Conservation (phyloP, 2,329 filamentous ascomycete species). For the Aspergillus oerlinghausenensis region DNA sequence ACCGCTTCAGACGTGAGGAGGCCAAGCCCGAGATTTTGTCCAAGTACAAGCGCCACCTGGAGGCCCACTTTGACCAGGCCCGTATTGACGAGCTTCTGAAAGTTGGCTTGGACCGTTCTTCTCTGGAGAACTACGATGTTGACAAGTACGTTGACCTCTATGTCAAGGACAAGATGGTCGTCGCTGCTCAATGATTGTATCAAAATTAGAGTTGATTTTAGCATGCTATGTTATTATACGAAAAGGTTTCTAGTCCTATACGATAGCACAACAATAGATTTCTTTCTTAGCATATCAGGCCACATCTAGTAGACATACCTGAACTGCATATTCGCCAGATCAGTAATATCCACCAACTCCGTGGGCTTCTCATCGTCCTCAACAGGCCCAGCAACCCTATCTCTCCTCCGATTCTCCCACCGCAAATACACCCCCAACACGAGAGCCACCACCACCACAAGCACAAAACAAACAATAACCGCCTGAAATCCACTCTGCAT, state of each 20-base stretch:
- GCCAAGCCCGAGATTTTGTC: slow-evolving; percentile 94
- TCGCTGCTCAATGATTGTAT: slow-evolving; percentile 10
- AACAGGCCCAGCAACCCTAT: not conserved
- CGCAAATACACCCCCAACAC: slow-evolving; percentile 12
- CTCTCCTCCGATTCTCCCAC: slow-evolving; percentile 12
- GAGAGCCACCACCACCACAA: slow-evolving; percentile 7
- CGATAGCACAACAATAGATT: slow-evolving; percentile 1
- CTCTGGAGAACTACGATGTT: slow-evolving; percentile 74
- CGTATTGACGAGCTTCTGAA: slow-evolving; percentile 79
- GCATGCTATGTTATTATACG: slow-evolving; percentile 1
- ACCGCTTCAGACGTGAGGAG: slow-evolving; percentile 86
- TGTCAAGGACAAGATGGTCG: slow-evolving; percentile 50
- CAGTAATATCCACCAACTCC: slow-evolving; percentile 12
- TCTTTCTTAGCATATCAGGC: not conserved
- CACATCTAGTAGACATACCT: slow-evolving; percentile 13
- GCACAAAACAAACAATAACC: slow-evolving; percentile 14
- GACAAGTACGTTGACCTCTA: slow-evolving; percentile 93
- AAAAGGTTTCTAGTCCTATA: slow-evolving; percentile 1
- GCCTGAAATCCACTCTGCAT: slow-evolving; percentile 16
- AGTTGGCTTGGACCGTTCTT: slow-evolving; percentile 68
- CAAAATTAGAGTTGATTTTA: slow-evolving; percentile 5
- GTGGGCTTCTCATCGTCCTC: not conserved
- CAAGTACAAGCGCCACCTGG: slow-evolving; percentile 92
- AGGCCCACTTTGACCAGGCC: slow-evolving; percentile 71
- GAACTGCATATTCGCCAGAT: slow-evolving; percentile 13